Base-by-base conservation (phyloP, 345 rosid genomes). In the Eucalyptus tenuipes region DNA sequence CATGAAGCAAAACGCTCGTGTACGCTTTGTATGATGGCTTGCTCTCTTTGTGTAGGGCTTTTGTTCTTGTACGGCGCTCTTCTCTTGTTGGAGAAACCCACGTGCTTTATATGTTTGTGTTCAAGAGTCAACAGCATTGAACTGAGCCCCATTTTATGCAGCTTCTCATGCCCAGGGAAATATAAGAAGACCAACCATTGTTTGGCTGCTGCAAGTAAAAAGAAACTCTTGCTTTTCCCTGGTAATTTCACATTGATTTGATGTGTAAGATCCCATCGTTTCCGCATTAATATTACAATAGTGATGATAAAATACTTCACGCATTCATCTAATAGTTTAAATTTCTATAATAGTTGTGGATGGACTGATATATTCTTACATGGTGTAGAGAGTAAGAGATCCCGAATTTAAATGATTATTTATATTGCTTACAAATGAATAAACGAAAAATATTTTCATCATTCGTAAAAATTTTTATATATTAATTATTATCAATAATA, bases 281-380 rank as follows among this genome's bases (percentile, higher is more conserved):
- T 52, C 0, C 4, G 2, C 10, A 0, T 52, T 52, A 18, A 52
- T 52, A 52, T 52, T 52, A 52, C 9, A 52, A 52, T 4, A 52
- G 4, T 52, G 6, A 55, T 24, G 29, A 22, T 55, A 22, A 13
- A 55, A 55, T 55, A 55, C 29, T 55, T 55, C 1, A 7, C 4
- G 10, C 0, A 52, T 52, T 52, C 0, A 52, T 52, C 0, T 18
- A 7, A 52, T 52, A 52, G 0, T 22, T 55, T 55, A 55, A 55
- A 4, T 10, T 55, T 55, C 2, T 24, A 22, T 22, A 4, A 24
- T 0, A 10, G 0, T 0, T 4, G 1, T 22, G 27, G 29, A 4
- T 10, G 20, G 13, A 2, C 1, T 0, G 0, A 0, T 55, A 4
- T 22, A 55, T 9, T 55, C 0, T 24, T 55, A 55, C 29, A 55